These are phyloP conservation scores for Cystoisospora suis DNA, from an alignment of 169 alveolate genomes.

Conservation along the genomic window DNA sequence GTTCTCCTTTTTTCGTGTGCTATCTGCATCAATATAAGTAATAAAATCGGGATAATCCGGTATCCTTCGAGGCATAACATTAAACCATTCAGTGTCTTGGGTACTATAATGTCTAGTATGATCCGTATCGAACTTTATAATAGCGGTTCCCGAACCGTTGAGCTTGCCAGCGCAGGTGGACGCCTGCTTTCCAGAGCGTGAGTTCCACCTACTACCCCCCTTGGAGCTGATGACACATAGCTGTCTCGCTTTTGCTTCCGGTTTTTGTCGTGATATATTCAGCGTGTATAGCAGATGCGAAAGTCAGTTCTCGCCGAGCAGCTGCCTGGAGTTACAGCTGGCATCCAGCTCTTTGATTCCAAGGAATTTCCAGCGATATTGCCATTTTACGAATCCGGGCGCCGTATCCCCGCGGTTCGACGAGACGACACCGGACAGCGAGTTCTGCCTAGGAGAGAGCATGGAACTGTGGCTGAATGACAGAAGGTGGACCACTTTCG, in stretches of 20 bases:
- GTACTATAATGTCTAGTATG: no score
- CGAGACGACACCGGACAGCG: not conserved
- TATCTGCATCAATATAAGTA: no score
- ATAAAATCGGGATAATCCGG: no score
- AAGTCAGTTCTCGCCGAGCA: not conserved
- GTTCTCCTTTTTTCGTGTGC: no score
- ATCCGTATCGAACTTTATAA: no score
- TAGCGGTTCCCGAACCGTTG: no score
- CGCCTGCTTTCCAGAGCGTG: not conserved
- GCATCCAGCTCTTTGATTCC: not conserved
- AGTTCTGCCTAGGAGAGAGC: not conserved
- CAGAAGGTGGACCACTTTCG: not conserved
- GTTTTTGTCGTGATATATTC: not conserved
- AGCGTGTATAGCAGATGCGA: not conserved
- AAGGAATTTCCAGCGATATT: not conserved
- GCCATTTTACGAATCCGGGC: not conserved
- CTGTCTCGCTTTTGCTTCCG: not conserved
- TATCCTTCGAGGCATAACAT: no score
- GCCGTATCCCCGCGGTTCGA: not conserved
- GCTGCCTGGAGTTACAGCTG: not conserved
- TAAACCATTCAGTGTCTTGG: no score
- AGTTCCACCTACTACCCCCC: not conserved
- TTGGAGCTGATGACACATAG: not conserved
- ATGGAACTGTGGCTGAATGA: not conserved
- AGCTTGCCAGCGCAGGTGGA: not conserved